Conservation (phyloP, 345 rosid genomes). For the Combretum micranthum region DNA sequence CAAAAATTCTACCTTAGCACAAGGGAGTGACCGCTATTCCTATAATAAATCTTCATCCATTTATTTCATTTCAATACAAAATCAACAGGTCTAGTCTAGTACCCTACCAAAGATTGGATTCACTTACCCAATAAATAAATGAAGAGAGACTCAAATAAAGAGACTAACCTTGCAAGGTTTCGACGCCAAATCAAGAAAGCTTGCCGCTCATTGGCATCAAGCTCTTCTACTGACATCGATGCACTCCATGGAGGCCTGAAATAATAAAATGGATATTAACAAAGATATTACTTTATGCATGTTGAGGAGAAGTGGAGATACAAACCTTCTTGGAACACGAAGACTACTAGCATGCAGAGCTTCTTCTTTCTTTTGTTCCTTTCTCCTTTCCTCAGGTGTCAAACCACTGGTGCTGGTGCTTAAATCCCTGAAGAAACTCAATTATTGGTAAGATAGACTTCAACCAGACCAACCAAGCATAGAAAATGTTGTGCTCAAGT, state of each 20-base stretch:
- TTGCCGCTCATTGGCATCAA: slow-evolving; percentile 62
- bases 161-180: slow-evolving; percentile 58
- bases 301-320: slow-evolving; percentile 1
- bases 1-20: background rate
- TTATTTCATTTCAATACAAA: too few species aligned
- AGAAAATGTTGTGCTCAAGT: too few species aligned
- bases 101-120: background rate
- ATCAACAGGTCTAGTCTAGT: too few species aligned
- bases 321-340: slow-evolving; percentile 59
- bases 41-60: too few species aligned
- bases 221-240: slow-evolving; percentile 56
- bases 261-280: background rate
- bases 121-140: background rate
- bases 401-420: slow-evolving; percentile 37
- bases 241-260: slow-evolving; percentile 72
- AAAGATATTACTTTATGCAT: background rate
- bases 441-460: background rate
- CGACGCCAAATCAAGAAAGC: slow-evolving; percentile 83
- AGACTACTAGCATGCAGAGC: slow-evolving; percentile 56
- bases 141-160: background rate
- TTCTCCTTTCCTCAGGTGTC: slow-evolving; percentile 54
- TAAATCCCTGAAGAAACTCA: slow-evolving; percentile 38
- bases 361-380: slow-evolving; percentile 61
- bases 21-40: background rate
- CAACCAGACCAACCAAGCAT: background rate